phyloP scores from a whole-genome alignment of 2,329 filamentous ascomycete genomes.

The Fusarium irregulare region DNA sequence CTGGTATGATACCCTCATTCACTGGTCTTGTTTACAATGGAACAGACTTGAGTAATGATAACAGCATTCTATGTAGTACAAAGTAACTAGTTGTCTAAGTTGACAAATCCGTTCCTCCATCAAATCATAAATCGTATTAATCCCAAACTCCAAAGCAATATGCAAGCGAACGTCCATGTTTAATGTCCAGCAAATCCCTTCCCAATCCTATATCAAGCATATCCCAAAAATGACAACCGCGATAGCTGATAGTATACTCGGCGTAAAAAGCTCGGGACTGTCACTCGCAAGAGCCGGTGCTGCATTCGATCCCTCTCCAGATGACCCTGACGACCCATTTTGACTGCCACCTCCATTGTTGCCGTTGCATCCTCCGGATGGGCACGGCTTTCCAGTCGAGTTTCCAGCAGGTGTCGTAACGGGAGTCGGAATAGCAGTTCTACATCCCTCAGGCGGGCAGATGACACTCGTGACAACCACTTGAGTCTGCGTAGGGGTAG shows the following conservation, averaged over 20 bases:
- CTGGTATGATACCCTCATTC: background rate
- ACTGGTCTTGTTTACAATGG: background rate
- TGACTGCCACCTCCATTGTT: background rate
- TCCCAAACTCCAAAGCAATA: constrained; percentile 4
- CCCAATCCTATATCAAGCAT: background rate
- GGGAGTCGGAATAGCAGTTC: constrained; percentile 1
- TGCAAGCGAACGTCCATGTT: background rate
- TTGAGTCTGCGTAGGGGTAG: background rate
- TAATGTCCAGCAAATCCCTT: background rate
- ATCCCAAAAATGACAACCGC: constrained; percentile 32
- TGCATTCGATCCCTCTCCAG: background rate
- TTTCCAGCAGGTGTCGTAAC: constrained; percentile 14
- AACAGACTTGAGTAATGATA: background rate
- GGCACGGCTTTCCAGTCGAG: constrained; percentile 17
- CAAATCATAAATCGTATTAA: constrained; percentile 6
- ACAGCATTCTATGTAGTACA: background rate
- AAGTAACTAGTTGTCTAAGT: background rate
- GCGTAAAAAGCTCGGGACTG: constrained; percentile 16
- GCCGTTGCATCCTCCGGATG: constrained; percentile 6
- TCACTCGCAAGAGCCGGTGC: constrained; percentile 23
- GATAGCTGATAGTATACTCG: constrained; percentile 25
- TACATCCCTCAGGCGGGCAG: constrained; percentile 27
- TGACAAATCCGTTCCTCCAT: background rate
- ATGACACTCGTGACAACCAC: background rate
- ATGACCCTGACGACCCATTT: background rate